Conservation (phyloP, 345 rosid species). For the Populus euphratica region DNA sequence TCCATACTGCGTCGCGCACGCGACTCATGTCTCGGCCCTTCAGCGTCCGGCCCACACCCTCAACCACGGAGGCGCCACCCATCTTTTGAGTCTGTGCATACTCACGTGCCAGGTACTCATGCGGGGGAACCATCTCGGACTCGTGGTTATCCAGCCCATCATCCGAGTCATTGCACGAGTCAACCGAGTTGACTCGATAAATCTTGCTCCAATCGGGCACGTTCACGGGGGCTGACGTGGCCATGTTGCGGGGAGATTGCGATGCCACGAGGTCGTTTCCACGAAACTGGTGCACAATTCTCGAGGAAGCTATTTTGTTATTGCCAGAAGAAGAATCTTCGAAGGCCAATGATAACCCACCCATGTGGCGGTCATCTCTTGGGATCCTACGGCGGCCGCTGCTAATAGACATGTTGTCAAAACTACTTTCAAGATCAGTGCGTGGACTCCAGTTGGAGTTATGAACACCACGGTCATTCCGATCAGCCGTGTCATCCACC, state of each 20-base stretch:
- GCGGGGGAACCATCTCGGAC: constrained; percentile 81
- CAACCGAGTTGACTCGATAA: constrained; percentile 69
- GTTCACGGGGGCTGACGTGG: constrained; percentile 81
- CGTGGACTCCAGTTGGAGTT: constrained; percentile 42
- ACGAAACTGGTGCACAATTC: constrained; percentile 75
- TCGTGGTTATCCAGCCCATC: constrained; percentile 56
- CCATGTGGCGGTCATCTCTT: constrained; percentile 33
- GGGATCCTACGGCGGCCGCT: constrained; percentile 17
- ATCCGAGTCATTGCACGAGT: constrained; percentile 68
- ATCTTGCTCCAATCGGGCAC: constrained; percentile 97
- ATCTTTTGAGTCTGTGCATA: constrained; percentile 42
- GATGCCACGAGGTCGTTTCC: constrained; percentile 36
- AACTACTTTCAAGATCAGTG: constrained; percentile 19
- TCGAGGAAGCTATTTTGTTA: constrained; percentile 34
- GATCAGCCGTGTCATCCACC: constrained; percentile 39
- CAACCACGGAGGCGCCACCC: constrained; percentile 63
- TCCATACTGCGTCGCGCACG: constrained; percentile 93
- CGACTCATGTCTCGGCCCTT: constrained; percentile 92
- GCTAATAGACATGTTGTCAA: background rate
- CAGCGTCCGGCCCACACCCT: constrained; percentile 85
- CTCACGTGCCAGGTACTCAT: constrained; percentile 79
- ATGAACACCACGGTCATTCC: constrained; percentile 3
- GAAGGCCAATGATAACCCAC: constrained; percentile 70
- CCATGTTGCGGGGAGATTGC: constrained; percentile 41
- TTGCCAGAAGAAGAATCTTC: constrained; percentile 39